phyloP scores from a whole-genome alignment of 1,284 basidiomycete species.

The Leccinum brunneo-olivaceum region DNA sequence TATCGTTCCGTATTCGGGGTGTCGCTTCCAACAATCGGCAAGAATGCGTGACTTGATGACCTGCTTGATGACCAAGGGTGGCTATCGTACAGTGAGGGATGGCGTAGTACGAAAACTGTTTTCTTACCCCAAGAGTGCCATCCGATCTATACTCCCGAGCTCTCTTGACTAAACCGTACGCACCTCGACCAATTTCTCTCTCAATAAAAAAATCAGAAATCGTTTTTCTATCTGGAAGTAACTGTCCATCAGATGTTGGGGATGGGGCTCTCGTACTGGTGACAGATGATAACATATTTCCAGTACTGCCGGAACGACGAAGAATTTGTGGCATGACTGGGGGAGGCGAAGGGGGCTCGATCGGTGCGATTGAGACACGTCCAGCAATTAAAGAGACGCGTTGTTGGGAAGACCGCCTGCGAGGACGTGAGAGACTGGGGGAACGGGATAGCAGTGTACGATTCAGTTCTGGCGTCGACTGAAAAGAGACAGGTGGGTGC shows the following conservation, averaged over 20 bases:
- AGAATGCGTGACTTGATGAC: slow-evolving; percentile 98
- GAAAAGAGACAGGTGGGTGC: slow-evolving; percentile 15
- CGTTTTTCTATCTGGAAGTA: slow-evolving; percentile 52
- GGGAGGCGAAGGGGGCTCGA: slow-evolving; percentile 59
- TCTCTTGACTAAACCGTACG: slow-evolving; percentile 93
- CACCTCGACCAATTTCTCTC: slow-evolving; percentile 88
- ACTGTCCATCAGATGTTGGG: slow-evolving; percentile 42
- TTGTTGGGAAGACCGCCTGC: slow-evolving; percentile 73
- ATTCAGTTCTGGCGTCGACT: slow-evolving; percentile 17
- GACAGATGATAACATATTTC: slow-evolving; percentile 53
- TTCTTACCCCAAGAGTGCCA: slow-evolving; percentile 76
- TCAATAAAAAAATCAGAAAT: slow-evolving; percentile 80
- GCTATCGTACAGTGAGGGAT: slow-evolving; percentile 33
- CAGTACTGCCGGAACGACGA: slow-evolving; percentile 52
- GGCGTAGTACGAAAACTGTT: slow-evolving; percentile 4
- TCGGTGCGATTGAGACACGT: slow-evolving; percentile 64
- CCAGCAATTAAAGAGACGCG: slow-evolving; percentile 76
- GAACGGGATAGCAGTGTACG: slow-evolving; percentile 31
- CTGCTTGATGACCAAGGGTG: slow-evolving; percentile 89
- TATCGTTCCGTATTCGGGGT: slow-evolving; percentile 91
- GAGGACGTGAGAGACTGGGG: slow-evolving; percentile 50
- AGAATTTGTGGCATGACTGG: slow-evolving; percentile 54
- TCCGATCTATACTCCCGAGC: slow-evolving; percentile 74
- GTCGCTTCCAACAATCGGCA: slow-evolving; percentile 98
- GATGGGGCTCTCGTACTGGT: slow-evolving; percentile 59